phyloP scores from a whole-genome alignment of 257 asterid genomes.

The Solanum ossicruentum region DNA sequence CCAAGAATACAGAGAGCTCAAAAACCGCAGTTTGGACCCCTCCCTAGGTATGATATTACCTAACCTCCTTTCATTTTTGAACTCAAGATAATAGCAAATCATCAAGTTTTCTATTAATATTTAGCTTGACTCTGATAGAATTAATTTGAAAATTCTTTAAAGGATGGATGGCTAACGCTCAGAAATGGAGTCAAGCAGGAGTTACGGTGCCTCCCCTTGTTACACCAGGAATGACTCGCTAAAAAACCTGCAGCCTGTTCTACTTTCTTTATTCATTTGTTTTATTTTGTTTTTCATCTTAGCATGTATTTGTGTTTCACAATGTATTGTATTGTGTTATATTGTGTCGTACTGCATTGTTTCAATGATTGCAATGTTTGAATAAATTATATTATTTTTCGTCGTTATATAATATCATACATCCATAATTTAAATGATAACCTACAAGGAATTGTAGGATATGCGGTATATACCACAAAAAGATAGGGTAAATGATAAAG shows the following conservation, averaged over 20 bases:
- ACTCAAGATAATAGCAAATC: neutral
- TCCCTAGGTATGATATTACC: neutral
- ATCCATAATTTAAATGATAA: too few species aligned
- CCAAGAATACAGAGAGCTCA: conserved; percentile 19
- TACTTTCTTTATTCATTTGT: neutral
- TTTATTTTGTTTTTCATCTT: neutral
- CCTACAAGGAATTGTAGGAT: too few species aligned
- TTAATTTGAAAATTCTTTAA: neutral
- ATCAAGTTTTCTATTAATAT: too few species aligned
- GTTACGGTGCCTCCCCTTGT: neutral
- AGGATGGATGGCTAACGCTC: conserved; percentile 15
- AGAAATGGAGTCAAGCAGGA: conserved; percentile 4
- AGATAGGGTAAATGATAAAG: too few species aligned
- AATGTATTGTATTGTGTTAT: too few species aligned
- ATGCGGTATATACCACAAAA: too few species aligned
- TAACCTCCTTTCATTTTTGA: neutral
- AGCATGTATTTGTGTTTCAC: neutral
- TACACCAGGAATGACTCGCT: conserved; percentile 8
- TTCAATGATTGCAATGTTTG: too few species aligned
- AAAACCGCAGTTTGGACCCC: conserved; percentile 13
- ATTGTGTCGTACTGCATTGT: too few species aligned
- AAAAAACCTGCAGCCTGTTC: neutral
- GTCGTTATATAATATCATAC: too few species aligned
- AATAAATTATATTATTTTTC: too few species aligned
- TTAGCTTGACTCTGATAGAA: too few species aligned